These are phyloP conservation scores for Orychophragmus violaceus DNA, from an alignment of 345 rosid species.

Conservation along the genomic window DNA sequence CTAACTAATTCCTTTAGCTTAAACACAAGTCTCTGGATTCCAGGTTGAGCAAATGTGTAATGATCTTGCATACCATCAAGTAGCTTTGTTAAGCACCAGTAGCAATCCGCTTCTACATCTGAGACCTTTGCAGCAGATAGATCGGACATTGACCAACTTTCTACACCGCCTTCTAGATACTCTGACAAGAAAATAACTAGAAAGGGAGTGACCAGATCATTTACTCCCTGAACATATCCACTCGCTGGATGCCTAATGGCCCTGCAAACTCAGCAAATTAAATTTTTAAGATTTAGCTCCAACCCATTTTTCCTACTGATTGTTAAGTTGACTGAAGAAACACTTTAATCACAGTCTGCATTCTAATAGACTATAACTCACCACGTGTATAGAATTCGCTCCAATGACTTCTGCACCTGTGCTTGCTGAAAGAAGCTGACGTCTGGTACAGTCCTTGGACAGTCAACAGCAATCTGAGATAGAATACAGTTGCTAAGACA, in stretches of 20 bases:
- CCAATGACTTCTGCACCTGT: constrained; percentile 95
- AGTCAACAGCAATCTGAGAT: constrained; percentile 89
- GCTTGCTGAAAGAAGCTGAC: constrained; percentile 88
- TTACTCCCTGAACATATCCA: constrained; percentile 98
- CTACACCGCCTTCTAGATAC: constrained; percentile 72
- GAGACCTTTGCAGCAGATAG: constrained; percentile 59
- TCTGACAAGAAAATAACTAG: constrained; percentile 89
- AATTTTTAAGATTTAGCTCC: neutral
- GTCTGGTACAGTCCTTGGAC: constrained; percentile 98
- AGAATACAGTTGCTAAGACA: constrained; percentile 3
- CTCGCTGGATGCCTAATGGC: constrained; percentile 99
- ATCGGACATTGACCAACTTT: constrained; percentile 67
- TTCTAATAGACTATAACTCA: constrained; percentile 38
- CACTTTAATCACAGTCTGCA: neutral
- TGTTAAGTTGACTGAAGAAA: neutral
- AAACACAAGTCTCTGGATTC: constrained; percentile 97
- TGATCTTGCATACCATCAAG: constrained; percentile 99
- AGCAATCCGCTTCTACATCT: constrained; percentile 87
- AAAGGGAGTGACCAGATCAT: constrained; percentile 96
- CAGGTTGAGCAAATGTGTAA: constrained; percentile 99
- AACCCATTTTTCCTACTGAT: neutral
- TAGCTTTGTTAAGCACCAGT: constrained; percentile 93
- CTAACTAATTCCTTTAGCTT: constrained; percentile 92
- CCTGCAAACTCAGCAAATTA: constrained; percentile 42
- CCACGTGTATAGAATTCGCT: constrained; percentile 98